Evolutionary conservation across 768 basidiomycete genomes (phyloP).

Genomic region (Boletellus ananiceps): DNA sequence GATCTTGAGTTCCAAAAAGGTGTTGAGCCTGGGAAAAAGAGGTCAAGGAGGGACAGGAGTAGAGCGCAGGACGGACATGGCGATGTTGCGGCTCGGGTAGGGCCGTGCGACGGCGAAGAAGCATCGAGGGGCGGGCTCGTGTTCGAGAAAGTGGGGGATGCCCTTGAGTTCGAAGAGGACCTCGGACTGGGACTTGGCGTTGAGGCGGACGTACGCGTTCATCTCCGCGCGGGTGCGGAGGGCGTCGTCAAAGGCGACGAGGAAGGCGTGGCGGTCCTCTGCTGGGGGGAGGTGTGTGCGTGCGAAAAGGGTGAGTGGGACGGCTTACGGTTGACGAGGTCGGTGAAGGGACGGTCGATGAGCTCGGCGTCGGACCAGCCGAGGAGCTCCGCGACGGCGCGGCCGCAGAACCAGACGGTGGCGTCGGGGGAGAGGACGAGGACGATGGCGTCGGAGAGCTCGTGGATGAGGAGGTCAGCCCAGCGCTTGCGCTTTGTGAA

Average conservation of each 20-base stretch:
- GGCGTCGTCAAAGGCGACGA: conserved; percentile 49
- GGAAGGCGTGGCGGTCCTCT: conserved; percentile 50
- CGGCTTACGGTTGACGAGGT: conserved; percentile 59
- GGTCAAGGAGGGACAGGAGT: background rate
- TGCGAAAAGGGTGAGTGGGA: background rate
- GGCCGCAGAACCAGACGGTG: conserved; percentile 66
- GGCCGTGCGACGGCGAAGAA: conserved; percentile 75
- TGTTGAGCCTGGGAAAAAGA: conserved; percentile 49
- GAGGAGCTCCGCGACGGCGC: conserved; percentile 63
- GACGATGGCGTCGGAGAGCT: conserved; percentile 68
- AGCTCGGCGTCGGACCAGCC: conserved; percentile 77
- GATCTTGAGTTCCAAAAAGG: conserved; percentile 77
- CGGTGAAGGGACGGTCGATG: conserved; percentile 59
- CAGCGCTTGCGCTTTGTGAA: conserved; percentile 86
- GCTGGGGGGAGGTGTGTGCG: conserved; percentile 33
- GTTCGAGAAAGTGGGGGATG: conserved; percentile 47
- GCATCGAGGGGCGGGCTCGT: conserved; percentile 44
- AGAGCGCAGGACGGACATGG: conserved; percentile 45
- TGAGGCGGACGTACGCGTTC: conserved; percentile 57
- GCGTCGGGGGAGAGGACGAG: conserved; percentile 62
- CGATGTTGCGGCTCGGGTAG: conserved; percentile 68
- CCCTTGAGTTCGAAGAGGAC: conserved; percentile 71
- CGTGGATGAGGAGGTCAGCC: conserved; percentile 75
- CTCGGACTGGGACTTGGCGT: conserved; percentile 44
- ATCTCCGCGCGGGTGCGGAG: conserved; percentile 48